Percentiles rank a stretch among this genome's conserved stretches.
phyloP scores from a whole-genome alignment of 1,139 yeast genomes.

The Hansenula sp. region DNA sequence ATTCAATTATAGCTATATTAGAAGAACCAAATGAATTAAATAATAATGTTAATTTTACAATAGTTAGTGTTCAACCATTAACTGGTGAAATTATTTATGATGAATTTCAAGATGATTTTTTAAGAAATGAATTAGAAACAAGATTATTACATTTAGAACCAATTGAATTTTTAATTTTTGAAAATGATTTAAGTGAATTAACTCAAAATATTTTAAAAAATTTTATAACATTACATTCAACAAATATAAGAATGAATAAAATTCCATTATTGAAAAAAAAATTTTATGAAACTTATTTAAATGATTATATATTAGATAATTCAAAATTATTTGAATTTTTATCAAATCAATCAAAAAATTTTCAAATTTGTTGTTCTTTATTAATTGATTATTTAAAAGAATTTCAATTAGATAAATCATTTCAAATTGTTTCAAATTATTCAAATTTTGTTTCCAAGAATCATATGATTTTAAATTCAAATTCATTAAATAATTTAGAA shows the following conservation, averaged over 20 bases:
- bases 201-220: conserved; percentile 12
- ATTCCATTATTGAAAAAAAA: conserved; percentile 10
- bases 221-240: conserved; percentile 20
- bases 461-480: conserved; percentile 66
- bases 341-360: conserved; percentile 7
- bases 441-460: conserved; percentile 45
- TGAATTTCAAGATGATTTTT: conserved; percentile 49
- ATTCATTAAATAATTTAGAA: conserved; percentile 67
- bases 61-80: conserved; percentile 70
- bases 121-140: conserved; percentile 64
- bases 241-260: conserved; percentile 21
- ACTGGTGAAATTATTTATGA: conserved; percentile 81
- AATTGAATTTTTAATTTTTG: conserved; percentile 56
- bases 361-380: conserved; percentile 43
- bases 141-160: conserved; percentile 72
- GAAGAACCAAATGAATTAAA: conserved; percentile 7
- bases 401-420: conserved; percentile 55
- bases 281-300: conserved; percentile 12
- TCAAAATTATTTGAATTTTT: conserved; percentile 14
- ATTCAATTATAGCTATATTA: conserved; percentile 21
- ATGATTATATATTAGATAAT: conserved; percentile 10
- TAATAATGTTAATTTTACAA: conserved; percentile 24
- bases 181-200: conserved; percentile 27
- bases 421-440: conserved; percentile 48
- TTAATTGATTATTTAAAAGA: conserved; percentile 53